Evolutionary conservation across 257 asterid genomes (phyloP).

Genomic region (Cruciata laevipes): DNA sequence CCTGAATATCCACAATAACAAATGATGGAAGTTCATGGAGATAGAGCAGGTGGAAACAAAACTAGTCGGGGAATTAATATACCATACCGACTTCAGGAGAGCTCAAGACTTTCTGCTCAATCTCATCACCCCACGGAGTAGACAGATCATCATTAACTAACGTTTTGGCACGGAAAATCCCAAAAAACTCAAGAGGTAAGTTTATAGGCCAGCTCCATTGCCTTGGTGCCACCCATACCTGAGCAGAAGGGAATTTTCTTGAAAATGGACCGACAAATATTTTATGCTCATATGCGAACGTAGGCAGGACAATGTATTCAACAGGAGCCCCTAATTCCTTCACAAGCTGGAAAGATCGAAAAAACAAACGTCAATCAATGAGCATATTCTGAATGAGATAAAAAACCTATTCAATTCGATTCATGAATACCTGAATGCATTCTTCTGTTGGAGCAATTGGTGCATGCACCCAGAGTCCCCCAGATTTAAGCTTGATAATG

Average conservation of each 20-base stretch:
- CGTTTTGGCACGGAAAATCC: slow-evolving; percentile 70
- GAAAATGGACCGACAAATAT: slow-evolving; percentile 98
- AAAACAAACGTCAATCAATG: background rate
- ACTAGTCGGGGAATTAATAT: background rate
- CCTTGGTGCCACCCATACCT: slow-evolving; percentile 98
- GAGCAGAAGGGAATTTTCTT: slow-evolving; percentile 81
- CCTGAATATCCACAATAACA: slow-evolving; percentile 35
- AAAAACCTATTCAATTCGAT: background rate
- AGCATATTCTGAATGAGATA: background rate
- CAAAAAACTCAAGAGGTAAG: slow-evolving; percentile 85
- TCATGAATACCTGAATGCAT: slow-evolving; percentile 66
- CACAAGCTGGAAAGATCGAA: slow-evolving; percentile 54
- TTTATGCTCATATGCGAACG: slow-evolving; percentile 93
- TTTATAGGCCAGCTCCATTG: slow-evolving; percentile 99
- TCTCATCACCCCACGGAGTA: slow-evolving; percentile 81
- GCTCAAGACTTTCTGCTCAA: slow-evolving; percentile 86
- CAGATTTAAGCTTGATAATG: slow-evolving; percentile 81
- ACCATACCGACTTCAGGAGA: slow-evolving; percentile 89
- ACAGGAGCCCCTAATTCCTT: slow-evolving; percentile 83
- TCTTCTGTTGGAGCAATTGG: slow-evolving; percentile 96
- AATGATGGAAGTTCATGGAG: background rate
- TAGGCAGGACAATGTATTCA: slow-evolving; percentile 75
- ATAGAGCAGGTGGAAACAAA: background rate
- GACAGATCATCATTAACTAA: slow-evolving; percentile 52
- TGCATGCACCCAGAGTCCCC: slow-evolving; percentile 95